Percentiles rank a stretch among this genome's conserved stretches.
Conservation (phyloP, 140 eudicot genomes). For the Erigeron philadelphicus region DNA sequence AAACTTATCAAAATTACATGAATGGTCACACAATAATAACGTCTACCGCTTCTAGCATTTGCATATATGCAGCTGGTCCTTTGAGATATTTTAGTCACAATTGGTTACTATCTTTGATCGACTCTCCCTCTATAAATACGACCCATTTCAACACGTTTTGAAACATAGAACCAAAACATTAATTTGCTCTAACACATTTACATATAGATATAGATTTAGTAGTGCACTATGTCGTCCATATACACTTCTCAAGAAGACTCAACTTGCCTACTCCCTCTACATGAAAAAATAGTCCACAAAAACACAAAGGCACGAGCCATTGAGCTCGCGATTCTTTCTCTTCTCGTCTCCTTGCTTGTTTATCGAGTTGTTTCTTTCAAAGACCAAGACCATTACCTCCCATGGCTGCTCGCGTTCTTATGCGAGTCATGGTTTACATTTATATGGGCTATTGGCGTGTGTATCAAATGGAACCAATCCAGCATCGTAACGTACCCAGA, state of each 20-base stretch:
- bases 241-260: conserved; percentile 10
- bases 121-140: too few species aligned
- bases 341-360: conserved; percentile 39
- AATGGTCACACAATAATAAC: too few species aligned
- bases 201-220: neutral
- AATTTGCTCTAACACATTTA: too few species aligned
- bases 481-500: conserved; percentile 34
- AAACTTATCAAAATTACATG: too few species aligned
- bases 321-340: conserved; percentile 43
- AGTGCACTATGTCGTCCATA: conserved; percentile 23
- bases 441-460: conserved; percentile 33
- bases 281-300: conserved; percentile 28
- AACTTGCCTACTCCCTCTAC: conserved; percentile 28
- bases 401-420: conserved; percentile 42
- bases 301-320: conserved; percentile 34
- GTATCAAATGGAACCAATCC: conserved; percentile 44
- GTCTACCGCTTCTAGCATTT: too few species aligned
- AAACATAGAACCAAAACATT: too few species aligned
- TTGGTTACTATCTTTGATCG: too few species aligned
- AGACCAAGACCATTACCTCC: conserved; percentile 33
- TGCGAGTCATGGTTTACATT: conserved; percentile 60
- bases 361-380: conserved; percentile 34
- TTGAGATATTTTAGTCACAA: too few species aligned
- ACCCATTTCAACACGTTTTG: too few species aligned
- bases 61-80: too few species aligned